These are phyloP conservation scores for Sporisorium sorghi DNA, from an alignment of 1,284 basidiomycete species.

Conservation along the genomic window DNA sequence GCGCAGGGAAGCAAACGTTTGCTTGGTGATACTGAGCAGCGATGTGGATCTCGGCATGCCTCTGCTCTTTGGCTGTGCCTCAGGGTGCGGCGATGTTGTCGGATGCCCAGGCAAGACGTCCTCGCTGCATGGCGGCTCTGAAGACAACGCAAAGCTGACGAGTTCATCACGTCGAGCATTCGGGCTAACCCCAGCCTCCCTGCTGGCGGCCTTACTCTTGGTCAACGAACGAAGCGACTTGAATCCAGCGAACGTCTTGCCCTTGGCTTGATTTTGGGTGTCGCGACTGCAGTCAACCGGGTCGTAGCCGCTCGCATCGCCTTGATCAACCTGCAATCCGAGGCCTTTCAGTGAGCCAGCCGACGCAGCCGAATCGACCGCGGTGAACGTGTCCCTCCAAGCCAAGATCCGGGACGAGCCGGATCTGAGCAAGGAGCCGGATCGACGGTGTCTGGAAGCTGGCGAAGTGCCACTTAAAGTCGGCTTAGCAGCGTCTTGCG, in stretches of 20 bases:
- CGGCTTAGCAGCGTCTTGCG: not conserved
- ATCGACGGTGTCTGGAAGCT: constrained; percentile 23
- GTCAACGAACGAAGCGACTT: constrained; percentile 25
- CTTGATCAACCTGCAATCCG: constrained; percentile 15
- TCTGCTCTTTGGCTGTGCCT: constrained; percentile 1
- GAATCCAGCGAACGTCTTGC: constrained; percentile 14
- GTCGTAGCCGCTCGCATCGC: not conserved
- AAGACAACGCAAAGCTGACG: not conserved
- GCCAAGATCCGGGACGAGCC: constrained; percentile 27
- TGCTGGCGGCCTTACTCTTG: not conserved
- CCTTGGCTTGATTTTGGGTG: not conserved
- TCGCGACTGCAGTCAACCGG: not conserved
- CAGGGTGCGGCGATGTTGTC: too few species aligned
- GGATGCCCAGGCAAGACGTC: not conserved
- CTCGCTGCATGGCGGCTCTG: not conserved
- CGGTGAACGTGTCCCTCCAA: constrained; percentile 19
- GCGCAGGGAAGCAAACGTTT: constrained; percentile 19
- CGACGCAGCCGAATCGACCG: not conserved
- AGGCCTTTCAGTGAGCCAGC: too few species aligned
- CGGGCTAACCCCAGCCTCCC: not conserved
- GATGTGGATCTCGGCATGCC: constrained; percentile 20
- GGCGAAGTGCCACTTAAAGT: not conserved
- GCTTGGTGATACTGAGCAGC: constrained; percentile 29
- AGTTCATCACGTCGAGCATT: not conserved
- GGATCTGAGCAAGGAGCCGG: constrained; percentile 25